Conservation (phyloP, 345 rosid genomes). For the Litchi chinensis region DNA sequence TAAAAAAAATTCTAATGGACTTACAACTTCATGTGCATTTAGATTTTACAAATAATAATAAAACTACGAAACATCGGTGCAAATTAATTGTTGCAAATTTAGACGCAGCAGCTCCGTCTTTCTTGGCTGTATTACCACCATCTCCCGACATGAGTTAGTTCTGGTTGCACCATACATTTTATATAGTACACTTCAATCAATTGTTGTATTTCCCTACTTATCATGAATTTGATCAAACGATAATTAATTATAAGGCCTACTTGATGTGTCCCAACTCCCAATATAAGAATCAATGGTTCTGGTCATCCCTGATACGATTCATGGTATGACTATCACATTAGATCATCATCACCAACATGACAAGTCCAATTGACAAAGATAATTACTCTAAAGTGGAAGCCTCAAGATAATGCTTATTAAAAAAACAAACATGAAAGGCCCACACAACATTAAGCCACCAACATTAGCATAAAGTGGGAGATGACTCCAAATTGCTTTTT, state of each 20-base stretch:
- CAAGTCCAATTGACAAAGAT: not conserved
- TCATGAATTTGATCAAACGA: not conserved
- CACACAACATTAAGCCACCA: slow-evolving; percentile 36
- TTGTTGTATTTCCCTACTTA: not conserved
- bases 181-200: not conserved
- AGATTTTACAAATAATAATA: too few species aligned
- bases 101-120: not conserved
- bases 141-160: not conserved
- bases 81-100: not conserved
- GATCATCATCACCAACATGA: not conserved
- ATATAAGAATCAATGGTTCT: not conserved
- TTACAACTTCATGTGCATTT: too few species aligned
- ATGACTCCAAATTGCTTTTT: slow-evolving; percentile 12
- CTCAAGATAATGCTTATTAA: not conserved
- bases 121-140: not conserved
- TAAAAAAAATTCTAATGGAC: too few species aligned
- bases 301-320: not conserved
- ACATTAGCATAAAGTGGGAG: slow-evolving; percentile 20
- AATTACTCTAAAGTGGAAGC: not conserved
- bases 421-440: slow-evolving; percentile 28
- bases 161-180: not conserved
- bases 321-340: not conserved
- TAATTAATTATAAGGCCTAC: not conserved
- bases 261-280: not conserved
- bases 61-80: not conserved